Conservation (phyloP, 2,329 filamentous ascomycete genomes). For the Fusarium haematococcum region DNA sequence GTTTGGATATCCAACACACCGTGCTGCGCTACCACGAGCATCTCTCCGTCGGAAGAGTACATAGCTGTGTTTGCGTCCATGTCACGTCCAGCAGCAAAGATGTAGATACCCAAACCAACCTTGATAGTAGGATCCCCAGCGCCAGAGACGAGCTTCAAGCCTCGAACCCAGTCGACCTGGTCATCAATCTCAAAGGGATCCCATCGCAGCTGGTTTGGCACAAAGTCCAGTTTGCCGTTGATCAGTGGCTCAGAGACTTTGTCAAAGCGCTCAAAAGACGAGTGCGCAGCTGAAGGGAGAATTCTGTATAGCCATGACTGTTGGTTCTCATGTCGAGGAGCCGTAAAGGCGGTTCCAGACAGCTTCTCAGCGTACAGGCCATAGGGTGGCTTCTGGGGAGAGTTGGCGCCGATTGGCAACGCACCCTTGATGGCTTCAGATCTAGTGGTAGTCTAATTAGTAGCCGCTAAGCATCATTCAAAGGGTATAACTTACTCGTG, state of each 20-base stretch:
- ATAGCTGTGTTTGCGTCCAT: conserved; percentile 81
- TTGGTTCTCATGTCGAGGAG: conserved; percentile 74
- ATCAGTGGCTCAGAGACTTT: not conserved
- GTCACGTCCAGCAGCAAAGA: conserved; percentile 81
- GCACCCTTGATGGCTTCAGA: conserved; percentile 81
- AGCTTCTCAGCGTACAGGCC: conserved; percentile 86
- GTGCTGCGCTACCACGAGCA: conserved; percentile 80
- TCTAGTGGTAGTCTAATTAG: conserved; percentile 53
- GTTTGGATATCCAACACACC: conserved; percentile 81
- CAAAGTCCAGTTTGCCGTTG: conserved; percentile 47
- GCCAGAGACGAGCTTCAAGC: conserved; percentile 78
- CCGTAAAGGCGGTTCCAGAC: conserved; percentile 78
- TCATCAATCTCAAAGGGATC: conserved; percentile 81
- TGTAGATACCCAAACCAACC: conserved; percentile 81
- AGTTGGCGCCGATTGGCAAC: conserved; percentile 80
- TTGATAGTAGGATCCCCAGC: conserved; percentile 85
- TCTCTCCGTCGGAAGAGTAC: conserved; percentile 86
- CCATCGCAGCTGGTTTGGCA: conserved; percentile 86
- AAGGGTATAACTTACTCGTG: conserved; percentile 70
- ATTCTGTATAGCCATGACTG: conserved; percentile 80
- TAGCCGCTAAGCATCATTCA: rapidly evolving
- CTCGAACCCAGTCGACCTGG: conserved; percentile 63
- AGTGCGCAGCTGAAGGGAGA: conserved; percentile 71
- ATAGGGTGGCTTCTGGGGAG: conserved; percentile 81
- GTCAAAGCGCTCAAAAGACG: conserved; percentile 54